Percentiles rank a stretch among this genome's conserved stretches.
These are phyloP conservation scores for Penicillium angulare DNA, from an alignment of 495 filamentous ascomycete genomes.

Conservation along the genomic window DNA sequence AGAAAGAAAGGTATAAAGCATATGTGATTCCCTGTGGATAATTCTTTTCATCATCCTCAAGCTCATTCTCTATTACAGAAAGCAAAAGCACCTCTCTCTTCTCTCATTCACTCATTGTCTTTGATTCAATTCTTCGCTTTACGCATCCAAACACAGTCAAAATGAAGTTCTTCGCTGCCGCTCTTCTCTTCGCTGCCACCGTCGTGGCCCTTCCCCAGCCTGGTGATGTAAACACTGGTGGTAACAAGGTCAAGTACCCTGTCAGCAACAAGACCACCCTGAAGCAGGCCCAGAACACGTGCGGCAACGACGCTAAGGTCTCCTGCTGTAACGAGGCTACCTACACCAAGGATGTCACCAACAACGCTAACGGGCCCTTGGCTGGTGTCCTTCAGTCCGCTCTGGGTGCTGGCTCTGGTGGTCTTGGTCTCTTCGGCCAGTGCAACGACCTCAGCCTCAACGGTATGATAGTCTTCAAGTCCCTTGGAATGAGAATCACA, in stretches of 20 bases:
- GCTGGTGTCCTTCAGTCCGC: slow-evolving; percentile 22
- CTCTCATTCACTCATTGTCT: slow-evolving; percentile 6
- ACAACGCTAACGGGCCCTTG: slow-evolving; percentile 12
- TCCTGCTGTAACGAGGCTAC: slow-evolving; percentile 40
- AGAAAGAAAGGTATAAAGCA: slow-evolving; percentile 1
- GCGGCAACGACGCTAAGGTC: slow-evolving; percentile 40
- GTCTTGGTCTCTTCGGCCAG: slow-evolving; percentile 30
- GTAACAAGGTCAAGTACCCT: slow-evolving; percentile 15
- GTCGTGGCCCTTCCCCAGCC: slow-evolving; percentile 26
- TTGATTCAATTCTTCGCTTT: background rate
- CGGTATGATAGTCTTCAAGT: too few species aligned
- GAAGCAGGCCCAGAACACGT: slow-evolving; percentile 39
- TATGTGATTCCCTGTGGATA: background rate
- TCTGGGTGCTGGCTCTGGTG: slow-evolving; percentile 13
- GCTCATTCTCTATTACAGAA: background rate
- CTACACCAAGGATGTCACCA: slow-evolving; percentile 31
- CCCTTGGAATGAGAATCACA: too few species aligned
- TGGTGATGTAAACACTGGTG: background rate
- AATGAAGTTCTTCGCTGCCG: slow-evolving; percentile 37
- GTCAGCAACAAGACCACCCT: slow-evolving; percentile 31
- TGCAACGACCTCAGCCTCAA: slow-evolving; percentile 26
- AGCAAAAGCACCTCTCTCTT: slow-evolving; percentile 1
- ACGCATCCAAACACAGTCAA: slow-evolving; percentile 16
- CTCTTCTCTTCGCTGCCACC: slow-evolving; percentile 31
- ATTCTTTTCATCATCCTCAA: background rate